Evolutionary conservation across 2,329 filamentous ascomycete species (phyloP), one percentile per base, ranked within the genome.

Genomic region (Aplosporella prunicola): DNA sequence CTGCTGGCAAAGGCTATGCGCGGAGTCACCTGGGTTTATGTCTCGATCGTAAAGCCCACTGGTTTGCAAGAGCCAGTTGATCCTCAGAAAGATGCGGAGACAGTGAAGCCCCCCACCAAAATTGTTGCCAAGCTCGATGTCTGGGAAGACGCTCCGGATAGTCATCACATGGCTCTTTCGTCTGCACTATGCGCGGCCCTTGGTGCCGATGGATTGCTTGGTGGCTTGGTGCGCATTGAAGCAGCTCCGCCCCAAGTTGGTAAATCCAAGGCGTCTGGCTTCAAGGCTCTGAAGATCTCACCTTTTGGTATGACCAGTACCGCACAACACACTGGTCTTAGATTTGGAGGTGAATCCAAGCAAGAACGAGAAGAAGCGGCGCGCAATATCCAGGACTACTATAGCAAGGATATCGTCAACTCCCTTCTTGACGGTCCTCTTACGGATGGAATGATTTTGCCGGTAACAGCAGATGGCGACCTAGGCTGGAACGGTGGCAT

Each of bases 91-190:
- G 80, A 83, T 35, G 71, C 63, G 49, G 62, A 81, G 51, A 66
- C 72, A 47, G 64, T 76, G 20, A 68, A 69, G 43, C 64, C 69
- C 8, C 68, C 78, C 2, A 65, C 70, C 11, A 89, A 80, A 47
- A 63, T 96, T 2, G 73, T 96, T 24, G 89, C 87, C 2, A 76
- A 74, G 44, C 59, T 96, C 3, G 67, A 74, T 25, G 64, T 76
- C 1, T 98, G 91, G 93, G 75, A 88, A 41, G 85, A 93, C 51
- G 80, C 87, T 1, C 87, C 91, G 1, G 85, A 89, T 52, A 79
- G 77, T 36, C 78, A 82, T 45, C 82, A 89, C 43, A 75, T 77
- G 32, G 85, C 85, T 1, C 66, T 98, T 16, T 96, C 91, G 1
- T 74, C 78, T 0, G 63, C 78, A 3, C 66, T 98, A 5, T 93